These are phyloP conservation scores for Trichoderma parareesei DNA, from an alignment of 495 filamentous ascomycete genomes.

Conservation along the genomic window DNA sequence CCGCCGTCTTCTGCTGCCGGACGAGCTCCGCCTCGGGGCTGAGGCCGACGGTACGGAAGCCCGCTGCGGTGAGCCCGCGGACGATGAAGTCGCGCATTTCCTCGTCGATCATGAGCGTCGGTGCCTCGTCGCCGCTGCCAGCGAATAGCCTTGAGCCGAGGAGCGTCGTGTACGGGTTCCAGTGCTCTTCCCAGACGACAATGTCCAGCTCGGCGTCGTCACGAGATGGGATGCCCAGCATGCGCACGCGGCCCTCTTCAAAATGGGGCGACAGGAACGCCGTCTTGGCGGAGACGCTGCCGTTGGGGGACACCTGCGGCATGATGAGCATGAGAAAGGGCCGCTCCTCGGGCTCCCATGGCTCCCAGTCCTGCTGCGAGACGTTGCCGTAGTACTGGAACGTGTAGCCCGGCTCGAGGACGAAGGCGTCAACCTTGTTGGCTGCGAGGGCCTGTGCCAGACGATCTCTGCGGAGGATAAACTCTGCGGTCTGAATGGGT, in stretches of 20 bases:
- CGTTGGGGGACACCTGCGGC: slow-evolving; percentile 22
- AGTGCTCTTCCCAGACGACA: slow-evolving; percentile 49
- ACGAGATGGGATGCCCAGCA: slow-evolving; percentile 42
- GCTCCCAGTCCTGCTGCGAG: slow-evolving; percentile 48
- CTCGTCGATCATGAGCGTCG: slow-evolving; percentile 47
- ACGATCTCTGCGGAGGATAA: slow-evolving; percentile 35
- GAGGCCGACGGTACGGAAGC: slow-evolving; percentile 41
- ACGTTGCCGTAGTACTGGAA: slow-evolving; percentile 49
- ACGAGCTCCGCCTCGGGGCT: slow-evolving; percentile 41
- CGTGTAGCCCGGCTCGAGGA: slow-evolving; percentile 49
- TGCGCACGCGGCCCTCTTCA: slow-evolving; percentile 43
- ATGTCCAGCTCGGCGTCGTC: slow-evolving; percentile 35
- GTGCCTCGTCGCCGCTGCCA: slow-evolving; percentile 13
- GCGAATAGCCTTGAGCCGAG: slow-evolving; percentile 24
- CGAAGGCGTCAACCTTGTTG: slow-evolving; percentile 39
- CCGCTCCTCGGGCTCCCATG: slow-evolving; percentile 51
- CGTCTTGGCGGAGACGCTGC: slow-evolving; percentile 37
- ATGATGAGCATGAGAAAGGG: slow-evolving; percentile 48
- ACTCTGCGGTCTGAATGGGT: slow-evolving; percentile 35
- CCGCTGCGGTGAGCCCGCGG: slow-evolving; percentile 35
- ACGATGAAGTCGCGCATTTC: slow-evolving; percentile 51
- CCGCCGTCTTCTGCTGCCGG: slow-evolving; percentile 40
- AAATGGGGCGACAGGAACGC: slow-evolving; percentile 45
- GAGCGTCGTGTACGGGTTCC: slow-evolving; percentile 45
- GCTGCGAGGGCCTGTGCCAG: slow-evolving; percentile 39